Evolutionary conservation across 768 basidiomycete species (phyloP), one percentile per base, ranked within the genome.

Genomic region (Kwoniella bestiolae): DNA sequence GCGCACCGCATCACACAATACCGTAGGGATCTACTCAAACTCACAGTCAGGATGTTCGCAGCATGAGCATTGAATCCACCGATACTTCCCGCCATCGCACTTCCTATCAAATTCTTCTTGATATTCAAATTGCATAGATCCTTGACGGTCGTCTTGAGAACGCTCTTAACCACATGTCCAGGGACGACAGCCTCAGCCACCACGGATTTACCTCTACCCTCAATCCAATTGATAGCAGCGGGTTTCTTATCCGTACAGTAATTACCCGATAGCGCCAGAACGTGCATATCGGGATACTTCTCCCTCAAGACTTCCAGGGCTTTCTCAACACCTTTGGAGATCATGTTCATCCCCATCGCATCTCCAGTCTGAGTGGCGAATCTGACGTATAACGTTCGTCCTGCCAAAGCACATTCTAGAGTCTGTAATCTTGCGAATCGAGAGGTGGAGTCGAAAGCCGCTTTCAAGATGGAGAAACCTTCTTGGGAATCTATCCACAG

Each of bases 261-360:
- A 81, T 99, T 99, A 49, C 95, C 96, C 5, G 90, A 92, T 16
- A 99, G 86, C 8, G 95, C 91, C 34, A 96, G 86, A 45, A 93
- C 88, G 60, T 87, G 81, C 94, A 97, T 97, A 66, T 89, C 88
- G 3, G 95, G 95, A 84, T 92, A 99, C 74, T 88, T 82, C 55
- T 84, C 84, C 71, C 86, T 85, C 63, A 84, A 74, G 23, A 85
- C 86, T 75, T 90, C 92, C 12, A 99, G 86, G 23, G 94, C 94
- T 82, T 91, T 91, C 84, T 98, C 96, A 9, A 93, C 94, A 2
- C 94, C 96, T 83, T 99, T 99, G 8, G 90, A 91, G 77, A 98
- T 96, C 96, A 98, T 99, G 85, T 99, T 99, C 96, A 99, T 99
- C 18, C 96, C 96, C 95, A 98, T 99, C 45, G 96, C 95, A 76